Base-by-base conservation (phyloP, 148 eudicot species). In the Heliosperma pusillum region DNA sequence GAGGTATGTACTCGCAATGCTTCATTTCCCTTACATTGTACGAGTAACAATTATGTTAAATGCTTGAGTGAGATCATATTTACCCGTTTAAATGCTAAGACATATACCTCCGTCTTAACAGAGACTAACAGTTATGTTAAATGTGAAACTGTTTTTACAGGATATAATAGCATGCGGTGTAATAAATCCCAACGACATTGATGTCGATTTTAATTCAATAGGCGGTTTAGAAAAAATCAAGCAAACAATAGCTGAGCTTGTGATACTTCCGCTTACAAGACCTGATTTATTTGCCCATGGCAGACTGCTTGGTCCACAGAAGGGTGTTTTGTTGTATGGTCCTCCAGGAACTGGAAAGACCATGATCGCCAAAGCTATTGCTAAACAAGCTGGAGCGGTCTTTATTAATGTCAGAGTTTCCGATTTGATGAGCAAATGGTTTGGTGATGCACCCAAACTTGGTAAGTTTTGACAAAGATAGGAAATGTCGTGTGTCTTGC, bases 341-440 rank as follows among this genome's bases (percentile, higher is more conserved):
- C 98, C 96, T 74, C 98, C 97, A 10, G 97, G 96, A 45, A 95
- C 98, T 36, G 98, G 98, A 56, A 95, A 95, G 89, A 95, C 97
- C 4, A 95, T 95, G 98, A 92, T 95, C 70, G 97, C 98, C 52
- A 92, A 95, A 86, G 98, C 97, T 80, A 95, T 92, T 74, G 98
- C 98, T 61, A 95, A 86, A 78, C 97, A 95, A 80, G 92, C 98
- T 10, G 98, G 97, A 66, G 97, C 97, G 40, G 97, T 92, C 85
- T 95, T 92, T 69, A 95, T 95, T 30, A 92, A 95, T 78, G 93
- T 95, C 79, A 92, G 88, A 78, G 70, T 95, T 64, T 87, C 97
- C 29, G 90, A 95, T 78, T 79, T 92, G 66, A 95, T 95, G 98
- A 95, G 98, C 85, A 95, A 95, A 79, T 95, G 96, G 96, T 95